phyloP scores from a whole-genome alignment of 2,329 filamentous ascomycete species.

The Rhinocladiella mackenziei region DNA sequence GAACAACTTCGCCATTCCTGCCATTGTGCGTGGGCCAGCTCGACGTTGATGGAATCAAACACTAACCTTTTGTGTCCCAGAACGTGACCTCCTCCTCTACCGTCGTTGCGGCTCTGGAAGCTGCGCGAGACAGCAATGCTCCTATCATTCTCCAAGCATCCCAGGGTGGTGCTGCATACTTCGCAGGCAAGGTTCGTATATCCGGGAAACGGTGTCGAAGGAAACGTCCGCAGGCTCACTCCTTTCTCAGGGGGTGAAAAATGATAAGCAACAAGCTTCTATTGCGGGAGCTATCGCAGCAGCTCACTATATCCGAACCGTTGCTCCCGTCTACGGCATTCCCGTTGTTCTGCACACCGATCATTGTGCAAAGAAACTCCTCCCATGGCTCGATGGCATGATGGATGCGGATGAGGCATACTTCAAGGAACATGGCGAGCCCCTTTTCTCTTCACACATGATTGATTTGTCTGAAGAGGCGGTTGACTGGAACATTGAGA shows the following conservation, averaged over 20 bases:
- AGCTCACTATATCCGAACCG: slow-evolving; percentile 86
- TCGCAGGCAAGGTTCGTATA: slow-evolving; percentile 69
- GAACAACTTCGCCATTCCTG: slow-evolving; percentile 83
- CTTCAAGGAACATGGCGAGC: slow-evolving; percentile 90
- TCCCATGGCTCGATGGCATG: slow-evolving; percentile 96
- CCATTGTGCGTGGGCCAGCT: slow-evolving; percentile 53
- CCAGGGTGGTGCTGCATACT: slow-evolving; percentile 90
- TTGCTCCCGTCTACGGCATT: slow-evolving; percentile 82
- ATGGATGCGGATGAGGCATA: slow-evolving; percentile 88
- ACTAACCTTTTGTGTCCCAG: slow-evolving; percentile 34
- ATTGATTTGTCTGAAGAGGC: slow-evolving; percentile 93
- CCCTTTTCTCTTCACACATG: slow-evolving; percentile 97
- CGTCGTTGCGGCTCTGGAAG: slow-evolving; percentile 83
- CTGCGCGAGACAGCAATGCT: slow-evolving; percentile 83
- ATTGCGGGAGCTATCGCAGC: slow-evolving; percentile 83
- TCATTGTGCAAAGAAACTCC: slow-evolving; percentile 98
- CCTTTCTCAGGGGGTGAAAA: slow-evolving; percentile 62
- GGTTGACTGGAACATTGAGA: slow-evolving; percentile 85
- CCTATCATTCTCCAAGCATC: slow-evolving; percentile 92
- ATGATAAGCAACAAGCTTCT: slow-evolving; percentile 79
- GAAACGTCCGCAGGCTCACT: slow-evolving; percentile 6
- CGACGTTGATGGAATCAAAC: neutral
- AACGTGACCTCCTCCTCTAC: slow-evolving; percentile 94
- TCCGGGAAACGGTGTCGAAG: neutral
- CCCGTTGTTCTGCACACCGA: slow-evolving; percentile 95